Conservation (phyloP, 352 stramenopile species). For the Phytophthora lateralis region DNA sequence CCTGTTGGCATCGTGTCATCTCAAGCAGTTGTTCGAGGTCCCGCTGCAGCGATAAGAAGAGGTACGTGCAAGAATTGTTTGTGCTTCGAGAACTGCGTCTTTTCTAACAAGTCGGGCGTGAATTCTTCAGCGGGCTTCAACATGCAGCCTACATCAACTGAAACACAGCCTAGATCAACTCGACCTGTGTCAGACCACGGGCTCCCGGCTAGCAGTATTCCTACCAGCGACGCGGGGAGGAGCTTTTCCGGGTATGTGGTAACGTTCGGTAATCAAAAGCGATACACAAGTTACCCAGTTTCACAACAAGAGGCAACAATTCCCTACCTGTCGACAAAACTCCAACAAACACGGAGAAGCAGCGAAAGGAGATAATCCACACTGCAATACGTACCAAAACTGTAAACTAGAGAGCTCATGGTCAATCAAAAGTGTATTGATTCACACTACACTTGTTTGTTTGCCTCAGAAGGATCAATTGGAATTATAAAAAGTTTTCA, state of each 20-base stretch:
- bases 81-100: not conserved
- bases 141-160: constrained; percentile 49
- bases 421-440: constrained; percentile 2
- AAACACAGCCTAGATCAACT: constrained; percentile 17
- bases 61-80: constrained; percentile 14
- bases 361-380: constrained; percentile 6
- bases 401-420: constrained; percentile 16
- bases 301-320: constrained; percentile 39
- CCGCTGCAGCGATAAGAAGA: constrained; percentile 32
- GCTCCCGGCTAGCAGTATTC: constrained; percentile 18
- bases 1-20: constrained; percentile 54
- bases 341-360: constrained; percentile 28
- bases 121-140: constrained; percentile 27
- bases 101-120: not conserved
- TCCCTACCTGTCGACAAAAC: constrained; percentile 41
- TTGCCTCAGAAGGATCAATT: constrained; percentile 89
- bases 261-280: constrained; percentile 55
- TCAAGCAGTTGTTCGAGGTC: constrained; percentile 48
- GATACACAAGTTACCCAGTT: constrained; percentile 38
- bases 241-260: constrained; percentile 55
- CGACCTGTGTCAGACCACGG: constrained; percentile 2
- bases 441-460: constrained; percentile 17
- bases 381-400: not conserved
- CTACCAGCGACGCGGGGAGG: constrained; percentile 2
- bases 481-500: constrained; percentile 83